phyloP scores from a whole-genome alignment of 352 stramenopile species.

The Thalassiosira mediterranea region DNA sequence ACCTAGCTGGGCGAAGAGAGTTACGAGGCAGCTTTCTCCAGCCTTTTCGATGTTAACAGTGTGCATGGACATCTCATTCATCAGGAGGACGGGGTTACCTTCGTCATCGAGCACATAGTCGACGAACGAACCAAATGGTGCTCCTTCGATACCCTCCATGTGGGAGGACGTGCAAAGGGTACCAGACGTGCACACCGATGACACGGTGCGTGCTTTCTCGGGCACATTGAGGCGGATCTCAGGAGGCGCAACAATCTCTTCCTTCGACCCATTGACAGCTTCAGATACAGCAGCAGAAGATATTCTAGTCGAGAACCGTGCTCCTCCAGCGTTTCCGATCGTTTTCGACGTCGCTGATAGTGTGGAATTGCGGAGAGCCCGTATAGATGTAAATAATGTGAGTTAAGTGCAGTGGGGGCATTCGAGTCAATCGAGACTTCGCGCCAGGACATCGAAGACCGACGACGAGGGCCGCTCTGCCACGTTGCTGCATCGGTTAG shows the following conservation, averaged over 20 bases:
- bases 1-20: conserved; percentile 81
- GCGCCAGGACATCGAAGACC: too few relatives aligned
- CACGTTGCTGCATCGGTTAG: too few relatives aligned
- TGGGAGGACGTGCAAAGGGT: conserved; percentile 81
- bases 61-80: conserved; percentile 88
- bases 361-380: not conserved
- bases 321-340: conserved; percentile 5
- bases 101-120: conserved; percentile 88
- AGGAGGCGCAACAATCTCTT: conserved; percentile 22
- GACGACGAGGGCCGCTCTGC: too few relatives aligned
- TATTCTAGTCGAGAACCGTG: conserved; percentile 35
- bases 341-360: conserved; percentile 7
- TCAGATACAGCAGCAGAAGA: conserved; percentile 22
- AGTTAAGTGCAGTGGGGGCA: too few relatives aligned
- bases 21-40: conserved; percentile 56
- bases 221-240: conserved; percentile 79
- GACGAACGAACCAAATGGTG: conserved; percentile 87
- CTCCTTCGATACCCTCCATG: conserved; percentile 73
- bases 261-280: conserved; percentile 37
- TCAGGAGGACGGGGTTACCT: conserved; percentile 87
- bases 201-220: conserved; percentile 83
- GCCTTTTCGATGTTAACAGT: conserved; percentile 85
- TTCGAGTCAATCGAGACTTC: too few relatives aligned
- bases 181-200: conserved; percentile 76
- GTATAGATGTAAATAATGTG: not conserved